These are phyloP conservation scores for Dipteronia sinensis DNA, from an alignment of 345 rosid genomes.

Conservation along the genomic window DNA sequence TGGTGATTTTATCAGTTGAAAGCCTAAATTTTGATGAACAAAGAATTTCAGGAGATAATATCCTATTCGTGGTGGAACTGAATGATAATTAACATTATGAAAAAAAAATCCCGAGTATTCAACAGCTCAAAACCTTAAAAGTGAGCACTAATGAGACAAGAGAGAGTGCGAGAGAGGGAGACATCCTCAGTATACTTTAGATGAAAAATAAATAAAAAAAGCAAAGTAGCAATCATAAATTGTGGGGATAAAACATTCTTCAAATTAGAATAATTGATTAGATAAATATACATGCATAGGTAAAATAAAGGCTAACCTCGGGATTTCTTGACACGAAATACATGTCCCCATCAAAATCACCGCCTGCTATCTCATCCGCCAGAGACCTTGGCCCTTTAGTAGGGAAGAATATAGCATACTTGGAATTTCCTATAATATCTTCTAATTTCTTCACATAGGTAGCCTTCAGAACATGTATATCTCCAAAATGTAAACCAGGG, in stretches of 20 bases:
- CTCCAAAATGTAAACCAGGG: slow-evolving; percentile 90
- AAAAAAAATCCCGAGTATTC: background rate
- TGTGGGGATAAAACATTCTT: background rate
- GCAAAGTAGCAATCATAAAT: background rate
- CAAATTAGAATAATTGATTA: background rate
- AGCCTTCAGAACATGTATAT: slow-evolving; percentile 69
- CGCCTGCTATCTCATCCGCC: slow-evolving; percentile 80
- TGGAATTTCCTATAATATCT: slow-evolving; percentile 65
- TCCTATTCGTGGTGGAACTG: background rate
- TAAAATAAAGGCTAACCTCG: slow-evolving; percentile 47
- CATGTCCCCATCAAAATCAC: slow-evolving; percentile 82
- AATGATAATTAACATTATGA: background rate
- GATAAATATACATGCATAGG: background rate
- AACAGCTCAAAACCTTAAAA: background rate
- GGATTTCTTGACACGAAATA: slow-evolving; percentile 74
- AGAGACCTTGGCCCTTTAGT: slow-evolving; percentile 64
- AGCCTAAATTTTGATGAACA: background rate
- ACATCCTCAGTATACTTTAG: background rate
- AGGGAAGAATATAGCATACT: slow-evolving; percentile 77
- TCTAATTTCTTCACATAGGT: slow-evolving; percentile 56
- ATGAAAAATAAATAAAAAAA: background rate
- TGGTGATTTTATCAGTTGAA: background rate
- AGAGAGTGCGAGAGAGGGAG: background rate
- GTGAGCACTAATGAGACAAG: background rate
- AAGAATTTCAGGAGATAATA: background rate